phyloP scores from a whole-genome alignment of 2,329 filamentous ascomycete species.

The Pyricularia sp. region DNA sequence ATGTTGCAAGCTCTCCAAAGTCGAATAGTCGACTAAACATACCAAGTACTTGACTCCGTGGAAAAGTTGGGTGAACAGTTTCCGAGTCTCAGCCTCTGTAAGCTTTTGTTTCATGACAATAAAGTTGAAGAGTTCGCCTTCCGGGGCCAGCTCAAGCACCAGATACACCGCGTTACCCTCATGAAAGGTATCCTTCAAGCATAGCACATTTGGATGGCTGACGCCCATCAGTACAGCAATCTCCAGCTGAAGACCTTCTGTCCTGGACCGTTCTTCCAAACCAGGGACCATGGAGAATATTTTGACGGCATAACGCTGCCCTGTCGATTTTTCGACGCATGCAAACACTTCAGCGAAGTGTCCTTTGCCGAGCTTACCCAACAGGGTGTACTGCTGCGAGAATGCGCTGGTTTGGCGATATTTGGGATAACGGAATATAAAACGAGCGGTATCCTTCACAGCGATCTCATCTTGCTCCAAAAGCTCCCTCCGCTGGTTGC shows the following conservation, averaged over 20 bases:
- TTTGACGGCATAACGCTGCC: slow-evolving; percentile 81
- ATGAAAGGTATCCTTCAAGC: slow-evolving; percentile 89
- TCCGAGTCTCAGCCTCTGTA: slow-evolving; percentile 69
- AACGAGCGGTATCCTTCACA: slow-evolving; percentile 71
- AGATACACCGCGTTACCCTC: slow-evolving; percentile 84
- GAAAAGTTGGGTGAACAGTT: slow-evolving; percentile 82
- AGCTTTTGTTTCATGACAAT: slow-evolving; percentile 87
- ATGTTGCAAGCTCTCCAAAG: not conserved
- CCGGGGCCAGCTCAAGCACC: slow-evolving; percentile 76
- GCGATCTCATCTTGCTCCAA: slow-evolving; percentile 85
- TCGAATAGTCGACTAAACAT: slow-evolving; percentile 20
- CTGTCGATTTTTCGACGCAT: slow-evolving; percentile 74
- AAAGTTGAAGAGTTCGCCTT: slow-evolving; percentile 91
- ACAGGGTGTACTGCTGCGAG: slow-evolving; percentile 70
- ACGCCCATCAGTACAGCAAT: slow-evolving; percentile 96
- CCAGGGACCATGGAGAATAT: slow-evolving; percentile 78
- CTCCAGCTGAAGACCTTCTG: slow-evolving; percentile 82
- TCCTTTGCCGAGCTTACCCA: slow-evolving; percentile 81
- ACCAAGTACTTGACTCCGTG: slow-evolving; percentile 92
- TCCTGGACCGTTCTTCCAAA: slow-evolving; percentile 71
- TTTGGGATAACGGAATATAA: slow-evolving; percentile 82
- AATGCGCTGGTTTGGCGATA: slow-evolving; percentile 64
- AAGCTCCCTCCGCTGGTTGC: slow-evolving; percentile 82
- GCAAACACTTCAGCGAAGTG: slow-evolving; percentile 92
- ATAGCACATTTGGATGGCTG: slow-evolving; percentile 84